These are phyloP conservation scores for Pleomassaria siparia DNA, from an alignment of 2,329 filamentous ascomycete genomes.

Conservation along the genomic window DNA sequence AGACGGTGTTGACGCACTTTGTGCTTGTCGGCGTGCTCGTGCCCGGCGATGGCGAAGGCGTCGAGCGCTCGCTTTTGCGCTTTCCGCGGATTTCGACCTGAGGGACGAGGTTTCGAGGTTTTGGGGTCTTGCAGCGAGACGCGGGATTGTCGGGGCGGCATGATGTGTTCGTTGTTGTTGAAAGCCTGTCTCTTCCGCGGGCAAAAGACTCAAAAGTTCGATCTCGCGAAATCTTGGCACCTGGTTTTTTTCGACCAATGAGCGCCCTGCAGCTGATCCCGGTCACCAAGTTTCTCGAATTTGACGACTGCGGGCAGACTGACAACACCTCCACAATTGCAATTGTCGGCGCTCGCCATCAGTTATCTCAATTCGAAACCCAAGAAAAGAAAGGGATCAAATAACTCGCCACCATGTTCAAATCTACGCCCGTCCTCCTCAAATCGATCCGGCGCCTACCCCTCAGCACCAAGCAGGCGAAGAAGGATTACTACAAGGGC, in stretches of 20 bases:
- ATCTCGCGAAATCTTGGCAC: conserved; percentile 23
- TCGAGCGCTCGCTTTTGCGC: conserved; percentile 59
- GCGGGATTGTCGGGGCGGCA: conserved; percentile 50
- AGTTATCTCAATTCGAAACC: not conserved
- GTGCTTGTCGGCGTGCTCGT: conserved; percentile 54
- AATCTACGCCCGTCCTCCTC: conserved; percentile 67
- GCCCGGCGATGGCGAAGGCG: conserved; percentile 66
- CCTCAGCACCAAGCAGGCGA: conserved; percentile 90
- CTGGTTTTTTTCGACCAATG: not conserved
- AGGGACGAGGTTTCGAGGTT: conserved; percentile 30
- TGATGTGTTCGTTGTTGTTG: conserved; percentile 21
- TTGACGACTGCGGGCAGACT: not conserved
- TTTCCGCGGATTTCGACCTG: conserved; percentile 44
- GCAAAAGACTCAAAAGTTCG: conserved; percentile 9
- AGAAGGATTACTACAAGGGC: conserved; percentile 96
- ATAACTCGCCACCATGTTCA: conserved; percentile 51
- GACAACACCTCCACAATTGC: not conserved
- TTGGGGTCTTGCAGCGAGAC: conserved; percentile 35
- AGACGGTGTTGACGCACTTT: conserved; percentile 61
- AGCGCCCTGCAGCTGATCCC: not conserved
- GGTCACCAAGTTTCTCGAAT: not conserved
- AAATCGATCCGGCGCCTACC: conserved; percentile 71
- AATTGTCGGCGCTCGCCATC: not conserved
- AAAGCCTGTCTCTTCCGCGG: conserved; percentile 3
- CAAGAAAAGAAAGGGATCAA: not conserved